phyloP scores from a whole-genome alignment of 257 asterid genomes.

The Ligustrum vulgare region DNA sequence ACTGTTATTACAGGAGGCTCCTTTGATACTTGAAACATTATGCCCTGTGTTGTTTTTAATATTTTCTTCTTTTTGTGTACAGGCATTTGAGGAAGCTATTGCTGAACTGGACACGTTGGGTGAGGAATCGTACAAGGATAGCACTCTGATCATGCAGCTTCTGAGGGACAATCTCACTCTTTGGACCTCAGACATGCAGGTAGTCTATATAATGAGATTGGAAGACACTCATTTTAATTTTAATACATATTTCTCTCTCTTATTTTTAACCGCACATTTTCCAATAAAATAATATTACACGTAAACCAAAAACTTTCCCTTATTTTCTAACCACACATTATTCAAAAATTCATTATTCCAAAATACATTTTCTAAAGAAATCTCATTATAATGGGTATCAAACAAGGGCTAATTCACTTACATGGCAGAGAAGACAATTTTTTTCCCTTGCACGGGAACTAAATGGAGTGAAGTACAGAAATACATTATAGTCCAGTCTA shows the following conservation, averaged over 20 bases:
- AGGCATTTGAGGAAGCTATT: constrained; percentile 74
- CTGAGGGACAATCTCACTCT: constrained; percentile 74
- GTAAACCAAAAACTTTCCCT: too few relatives aligned
- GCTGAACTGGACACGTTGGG: constrained; percentile 67
- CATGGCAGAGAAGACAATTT: too few relatives aligned
- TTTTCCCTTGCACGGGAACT: too few relatives aligned
- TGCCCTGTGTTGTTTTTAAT: neutral
- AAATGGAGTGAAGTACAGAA: too few relatives aligned
- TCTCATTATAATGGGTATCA: too few relatives aligned
- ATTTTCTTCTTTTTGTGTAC: constrained; percentile 9
- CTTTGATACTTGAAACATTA: constrained; percentile 1
- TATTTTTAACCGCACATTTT: too few relatives aligned
- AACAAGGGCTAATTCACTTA: too few relatives aligned
- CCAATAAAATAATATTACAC: too few relatives aligned
- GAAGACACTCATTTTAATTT: neutral
- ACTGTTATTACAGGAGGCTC: neutral
- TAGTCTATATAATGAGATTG: constrained; percentile 18
- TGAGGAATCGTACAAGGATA: constrained; percentile 67
- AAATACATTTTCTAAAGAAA: too few relatives aligned
- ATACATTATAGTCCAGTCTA: neutral
- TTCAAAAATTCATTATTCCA: too few relatives aligned
- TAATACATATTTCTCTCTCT: too few relatives aligned
- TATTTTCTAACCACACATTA: too few relatives aligned
- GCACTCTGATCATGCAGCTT: constrained; percentile 73
- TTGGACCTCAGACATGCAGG: constrained; percentile 77